These are phyloP conservation scores for Herpetospermum pedunculosum DNA, from an alignment of 306 rosid genomes.

Conservation along the genomic window DNA sequence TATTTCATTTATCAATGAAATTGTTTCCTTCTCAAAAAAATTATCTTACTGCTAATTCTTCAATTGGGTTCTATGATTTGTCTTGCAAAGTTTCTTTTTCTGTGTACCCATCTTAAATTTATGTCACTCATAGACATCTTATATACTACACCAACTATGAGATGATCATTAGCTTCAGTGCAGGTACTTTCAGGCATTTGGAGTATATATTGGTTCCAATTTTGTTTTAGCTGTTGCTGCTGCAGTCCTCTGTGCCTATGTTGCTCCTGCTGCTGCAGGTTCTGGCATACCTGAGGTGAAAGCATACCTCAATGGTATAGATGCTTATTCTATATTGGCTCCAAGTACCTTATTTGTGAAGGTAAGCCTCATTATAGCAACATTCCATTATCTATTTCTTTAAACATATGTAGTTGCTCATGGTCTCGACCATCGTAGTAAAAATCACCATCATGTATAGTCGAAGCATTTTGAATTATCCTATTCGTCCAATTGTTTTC, in stretches of 20 bases:
- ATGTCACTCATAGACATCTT: neutral
- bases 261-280: slow-evolving; percentile 81
- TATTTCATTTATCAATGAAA: too few species aligned
- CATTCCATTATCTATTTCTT: neutral
- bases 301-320: slow-evolving; percentile 81
- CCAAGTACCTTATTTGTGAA: slow-evolving; percentile 70
- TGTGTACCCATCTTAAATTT: neutral
- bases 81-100: neutral
- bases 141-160: slow-evolving; percentile 13
- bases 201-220: slow-evolving; percentile 34
- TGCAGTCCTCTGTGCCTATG: slow-evolving; percentile 48
- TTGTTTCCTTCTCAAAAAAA: too few species aligned
- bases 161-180: slow-evolving; percentile 15
- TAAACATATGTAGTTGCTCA: neutral
- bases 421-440: neutral
- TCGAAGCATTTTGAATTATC: neutral
- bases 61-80: neutral
- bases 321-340: slow-evolving; percentile 62
- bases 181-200: slow-evolving; percentile 65
- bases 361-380: slow-evolving; percentile 25
- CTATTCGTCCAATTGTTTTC: neutral
- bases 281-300: slow-evolving; percentile 89
- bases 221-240: slow-evolving; percentile 45
- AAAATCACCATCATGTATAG: neutral
- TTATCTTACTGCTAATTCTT: neutral